Evolutionary conservation across 2,329 filamentous ascomycete species (phyloP).

Genomic region (Aspergillus terreus): DNA sequence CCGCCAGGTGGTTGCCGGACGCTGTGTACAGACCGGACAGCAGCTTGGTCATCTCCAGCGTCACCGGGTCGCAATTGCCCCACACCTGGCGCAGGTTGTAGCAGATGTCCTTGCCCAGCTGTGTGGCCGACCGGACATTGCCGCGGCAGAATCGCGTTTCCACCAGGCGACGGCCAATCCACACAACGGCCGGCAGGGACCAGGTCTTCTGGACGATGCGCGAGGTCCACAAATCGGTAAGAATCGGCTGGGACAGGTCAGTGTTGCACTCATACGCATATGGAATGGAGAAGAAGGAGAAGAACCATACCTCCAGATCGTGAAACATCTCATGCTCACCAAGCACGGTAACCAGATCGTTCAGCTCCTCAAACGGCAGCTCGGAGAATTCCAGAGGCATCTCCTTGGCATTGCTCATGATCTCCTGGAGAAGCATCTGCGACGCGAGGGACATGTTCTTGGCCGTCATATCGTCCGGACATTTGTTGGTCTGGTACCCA

Average conservation of each 20-base stretch:
- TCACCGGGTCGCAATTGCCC: slow-evolving; percentile 46
- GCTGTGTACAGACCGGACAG: slow-evolving; percentile 50
- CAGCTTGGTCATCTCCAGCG: slow-evolving; percentile 49
- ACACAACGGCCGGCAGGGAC: slow-evolving; percentile 45
- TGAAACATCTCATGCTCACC: slow-evolving; percentile 37
- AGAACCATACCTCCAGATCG: slow-evolving; percentile 28
- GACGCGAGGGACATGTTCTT: slow-evolving; percentile 31
- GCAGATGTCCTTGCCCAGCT: slow-evolving; percentile 52
- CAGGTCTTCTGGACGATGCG: slow-evolving; percentile 45
- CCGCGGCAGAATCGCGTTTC: slow-evolving; percentile 51
- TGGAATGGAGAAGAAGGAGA: too few relatives aligned
- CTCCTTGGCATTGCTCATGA: slow-evolving; percentile 27
- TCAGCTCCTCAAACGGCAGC: slow-evolving; percentile 32
- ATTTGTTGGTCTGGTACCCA: slow-evolving; percentile 30
- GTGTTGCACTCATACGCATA: background rate
- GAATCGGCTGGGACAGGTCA: slow-evolving; percentile 24
- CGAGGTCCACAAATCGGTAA: slow-evolving; percentile 46
- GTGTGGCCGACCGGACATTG: slow-evolving; percentile 41
- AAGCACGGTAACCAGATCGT: slow-evolving; percentile 34
- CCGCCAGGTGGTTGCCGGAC: slow-evolving; percentile 27
- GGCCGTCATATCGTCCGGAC: slow-evolving; percentile 22
- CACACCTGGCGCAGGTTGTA: slow-evolving; percentile 55
- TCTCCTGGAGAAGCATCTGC: slow-evolving; percentile 31
- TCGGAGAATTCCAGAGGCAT: slow-evolving; percentile 32
- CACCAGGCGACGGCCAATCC: slow-evolving; percentile 52